Base-by-base conservation (phyloP, 2,329 filamentous ascomycete species). In the Aspergillus sp. region DNA sequence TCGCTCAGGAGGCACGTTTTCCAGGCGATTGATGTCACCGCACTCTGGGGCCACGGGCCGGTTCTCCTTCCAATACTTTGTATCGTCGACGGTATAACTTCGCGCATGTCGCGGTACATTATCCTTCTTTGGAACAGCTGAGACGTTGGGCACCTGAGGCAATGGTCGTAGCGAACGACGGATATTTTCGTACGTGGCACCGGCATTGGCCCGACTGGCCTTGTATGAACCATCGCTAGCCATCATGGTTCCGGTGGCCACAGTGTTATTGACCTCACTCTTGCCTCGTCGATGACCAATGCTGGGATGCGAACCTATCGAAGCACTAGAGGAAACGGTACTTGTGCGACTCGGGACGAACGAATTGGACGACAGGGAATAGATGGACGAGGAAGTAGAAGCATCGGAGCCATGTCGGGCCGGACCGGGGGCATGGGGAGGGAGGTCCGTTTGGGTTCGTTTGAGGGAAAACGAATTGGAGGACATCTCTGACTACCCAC, bases 151-250 rank as follows among this genome's bases (percentile, higher is more conserved):
- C 1, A 80, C 74, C 62, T 87, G 85, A 3, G 84, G 81, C 5
- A 90, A 75, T 20, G 86, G 86, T 43, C 88, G 82, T 51, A 95
- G 74, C 19, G 88, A 90, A 61, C 87, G 85, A 46, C 89, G 84
- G 51, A 86, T 79, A 56, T 78, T 84, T 56, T 80, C 82, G 62
- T 89, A 90, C 53, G 84, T 75, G 57, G 80, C 82, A 30, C 82
- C 81, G n/a, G 81, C 75, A 52, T 71, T 78, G 32, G 62, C 44
- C 51, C 51, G 55, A 37, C 25, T 53, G 43, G 51, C 52, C 44
- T 42, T 44, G 22, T 61, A 60, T 10, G 53, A 46, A 15, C 55
- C 48, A n/a, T 55, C 55, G 45, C 52, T 54, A 4, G 47, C 55
- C 45, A 53, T 52, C 35, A 48, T 46, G n/a, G 47, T 50, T 44